Conservation (phyloP, 2,329 filamentous ascomycete genomes). For the Paracamarosporium sp. region DNA sequence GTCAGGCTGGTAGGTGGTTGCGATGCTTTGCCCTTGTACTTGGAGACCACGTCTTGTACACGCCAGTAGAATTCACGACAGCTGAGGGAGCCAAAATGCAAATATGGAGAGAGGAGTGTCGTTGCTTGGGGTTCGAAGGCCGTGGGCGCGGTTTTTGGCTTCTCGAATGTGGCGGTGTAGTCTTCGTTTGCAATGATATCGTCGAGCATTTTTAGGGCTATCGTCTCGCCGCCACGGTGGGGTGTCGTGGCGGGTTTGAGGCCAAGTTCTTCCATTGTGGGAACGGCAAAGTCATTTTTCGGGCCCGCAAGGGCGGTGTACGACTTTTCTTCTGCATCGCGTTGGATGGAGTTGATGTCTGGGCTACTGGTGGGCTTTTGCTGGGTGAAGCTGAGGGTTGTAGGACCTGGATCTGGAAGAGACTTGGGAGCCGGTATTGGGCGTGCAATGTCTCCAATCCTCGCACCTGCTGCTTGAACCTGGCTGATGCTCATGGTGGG, state of each 20-base stretch:
- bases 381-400: slow-evolving; percentile 65
- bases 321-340: slow-evolving; percentile 61
- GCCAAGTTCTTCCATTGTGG: slow-evolving; percentile 74
- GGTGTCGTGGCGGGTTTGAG: slow-evolving; percentile 66
- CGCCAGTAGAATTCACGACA: slow-evolving; percentile 76
- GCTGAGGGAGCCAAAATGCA: slow-evolving; percentile 78
- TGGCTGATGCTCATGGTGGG: slow-evolving; percentile 78
- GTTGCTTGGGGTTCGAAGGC: slow-evolving; percentile 76
- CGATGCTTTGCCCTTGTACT: slow-evolving; percentile 62
- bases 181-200: slow-evolving; percentile 66
- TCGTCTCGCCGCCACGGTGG: slow-evolving; percentile 73
- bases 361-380: slow-evolving; percentile 57
- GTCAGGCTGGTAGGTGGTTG: slow-evolving; percentile 71
- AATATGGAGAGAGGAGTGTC: slow-evolving; percentile 73
- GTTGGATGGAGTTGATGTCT: slow-evolving; percentile 67
- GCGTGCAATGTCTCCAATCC: slow-evolving; percentile 66
- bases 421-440: slow-evolving; percentile 66
- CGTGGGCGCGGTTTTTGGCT: slow-evolving; percentile 77
- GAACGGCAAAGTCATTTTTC: slow-evolving; percentile 71
- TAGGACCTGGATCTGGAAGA: slow-evolving; percentile 71
- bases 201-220: slow-evolving; percentile 65
- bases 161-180: slow-evolving; percentile 77
- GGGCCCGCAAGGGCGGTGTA: slow-evolving; percentile 71
- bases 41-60: slow-evolving; percentile 66
- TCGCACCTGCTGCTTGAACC: slow-evolving; percentile 65